Evolutionary conservation across 768 basidiomycete genomes (phyloP), one percentile per base, ranked within the genome.

Genomic region (Rhodotorula toruloides): DNA sequence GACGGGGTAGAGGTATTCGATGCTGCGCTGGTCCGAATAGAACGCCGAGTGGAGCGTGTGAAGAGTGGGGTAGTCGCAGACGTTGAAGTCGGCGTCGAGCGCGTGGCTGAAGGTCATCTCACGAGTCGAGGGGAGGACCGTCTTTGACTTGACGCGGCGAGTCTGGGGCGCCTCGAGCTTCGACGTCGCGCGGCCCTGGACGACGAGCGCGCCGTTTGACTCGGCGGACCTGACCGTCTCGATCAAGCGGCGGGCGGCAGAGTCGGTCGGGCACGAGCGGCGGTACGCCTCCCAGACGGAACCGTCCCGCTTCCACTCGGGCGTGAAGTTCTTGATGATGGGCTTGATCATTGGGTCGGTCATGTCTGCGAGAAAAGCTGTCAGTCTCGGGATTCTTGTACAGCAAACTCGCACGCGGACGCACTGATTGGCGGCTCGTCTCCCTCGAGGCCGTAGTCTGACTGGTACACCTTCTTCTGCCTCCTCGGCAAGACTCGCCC

Each of bases 201-300:
- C 59, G 14, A 68, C 67, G 54, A 74, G 64, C 34, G 61, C 67
- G 29, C 55, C 65, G 48, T 58, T 60, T 27, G 76, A 65, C 74
- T 79, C 65, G 76, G 76, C 64, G 64, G 77, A 61, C 70, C 90
- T 86, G 16, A 88, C 81, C 3, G 91, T 89, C 43, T 84, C 84
- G 77, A 88, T 90, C 19, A 98, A 82, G 31, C 87, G 86, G 7
- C 96, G 85, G 1, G 94, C 91, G 39, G 86, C 81, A 12, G 87
- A 84, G 13, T 82, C 76, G 2, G 91, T 90, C 27, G 84, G 79
- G 76, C 96, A 99, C 0, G 92, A 91, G n/a, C 91, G 84, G 21
- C 94, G 85, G 81, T 86, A 96, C 0, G 90, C 86, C 64, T 97
- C 91, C 96, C 96, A 98, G 53, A 96, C 88, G 54, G 80, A 87